phyloP scores from a whole-genome alignment of 352 stramenopile species.

The Phytopythium delawarense region DNA sequence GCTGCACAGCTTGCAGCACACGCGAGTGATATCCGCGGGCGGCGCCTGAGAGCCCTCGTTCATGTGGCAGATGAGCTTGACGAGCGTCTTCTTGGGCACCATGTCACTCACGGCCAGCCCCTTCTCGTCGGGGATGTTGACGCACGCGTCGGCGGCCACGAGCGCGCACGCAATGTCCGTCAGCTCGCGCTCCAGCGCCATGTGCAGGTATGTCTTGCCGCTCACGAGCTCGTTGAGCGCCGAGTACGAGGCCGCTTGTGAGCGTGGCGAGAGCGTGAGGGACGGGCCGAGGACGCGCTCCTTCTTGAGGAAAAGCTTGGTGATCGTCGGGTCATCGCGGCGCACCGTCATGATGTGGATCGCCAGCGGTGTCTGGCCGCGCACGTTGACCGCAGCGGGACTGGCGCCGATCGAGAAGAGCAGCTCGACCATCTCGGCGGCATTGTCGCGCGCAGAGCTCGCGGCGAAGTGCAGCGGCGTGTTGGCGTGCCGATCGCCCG shows the following conservation, averaged over 20 bases:
- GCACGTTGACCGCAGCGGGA: conserved; percentile 62
- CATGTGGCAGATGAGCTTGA: conserved; percentile 80
- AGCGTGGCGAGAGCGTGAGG: conserved; percentile 10
- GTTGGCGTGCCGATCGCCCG: conserved; percentile 73
- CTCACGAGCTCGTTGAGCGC: conserved; percentile 67
- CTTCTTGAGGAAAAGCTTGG: conserved; percentile 50
- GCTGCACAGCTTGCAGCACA: conserved; percentile 73
- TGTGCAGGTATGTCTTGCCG: conserved; percentile 81
- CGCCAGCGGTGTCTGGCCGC: conserved; percentile 76
- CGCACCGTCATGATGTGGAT: conserved; percentile 81
- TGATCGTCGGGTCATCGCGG: conserved; percentile 51
- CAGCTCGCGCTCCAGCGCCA: conserved; percentile 66
- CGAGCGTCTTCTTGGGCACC: conserved; percentile 66
- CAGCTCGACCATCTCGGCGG: conserved; percentile 63
- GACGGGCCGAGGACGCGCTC: conserved; percentile 20
- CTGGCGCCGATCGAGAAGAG: conserved; percentile 64
- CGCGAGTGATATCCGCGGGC: conserved; percentile 48
- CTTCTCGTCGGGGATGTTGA: conserved; percentile 79
- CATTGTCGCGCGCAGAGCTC: conserved; percentile 49
- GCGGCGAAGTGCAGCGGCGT: conserved; percentile 82
- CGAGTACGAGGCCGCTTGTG: background rate
- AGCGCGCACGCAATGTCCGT: conserved; percentile 64
- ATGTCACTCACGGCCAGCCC: conserved; percentile 78
- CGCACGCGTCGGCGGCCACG: conserved; percentile 68
- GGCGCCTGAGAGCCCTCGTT: conserved; percentile 62